These are phyloP conservation scores for Cephaloascus albidus DNA, from an alignment of 805 yeast genomes.

Conservation along the genomic window DNA sequence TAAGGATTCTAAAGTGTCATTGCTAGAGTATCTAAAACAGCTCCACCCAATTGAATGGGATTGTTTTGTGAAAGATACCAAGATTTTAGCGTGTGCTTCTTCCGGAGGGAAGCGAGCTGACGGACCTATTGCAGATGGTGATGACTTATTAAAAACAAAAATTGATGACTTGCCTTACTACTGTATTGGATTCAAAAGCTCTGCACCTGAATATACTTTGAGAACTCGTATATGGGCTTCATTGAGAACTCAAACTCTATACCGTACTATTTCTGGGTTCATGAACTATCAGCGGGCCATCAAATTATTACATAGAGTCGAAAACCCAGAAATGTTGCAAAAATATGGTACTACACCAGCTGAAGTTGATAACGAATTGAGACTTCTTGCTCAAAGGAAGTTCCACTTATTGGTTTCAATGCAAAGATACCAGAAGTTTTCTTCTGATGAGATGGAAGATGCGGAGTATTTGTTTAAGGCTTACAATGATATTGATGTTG, in stretches of 20 bases:
- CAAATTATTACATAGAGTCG: slow-evolving; percentile 57
- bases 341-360: slow-evolving; percentile 6
- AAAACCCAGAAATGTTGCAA: slow-evolving; percentile 45
- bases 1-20: slow-evolving; percentile 36
- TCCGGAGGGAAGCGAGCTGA: not conserved
- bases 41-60: slow-evolving; percentile 75
- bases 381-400: slow-evolving; percentile 59
- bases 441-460: slow-evolving; percentile 56
- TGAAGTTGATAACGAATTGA: slow-evolving; percentile 1
- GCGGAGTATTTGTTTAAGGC: slow-evolving; percentile 58
- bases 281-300: slow-evolving; percentile 72
- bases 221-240: slow-evolving; percentile 88
- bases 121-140: not conserved
- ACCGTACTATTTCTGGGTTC: slow-evolving; percentile 77
- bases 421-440: slow-evolving; percentile 72
- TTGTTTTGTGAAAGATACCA: slow-evolving; percentile 69
- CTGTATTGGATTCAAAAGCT: slow-evolving; percentile 62
- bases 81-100: slow-evolving; percentile 18
- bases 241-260: slow-evolving; percentile 72
- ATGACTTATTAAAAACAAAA: slow-evolving; percentile 21
- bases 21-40: slow-evolving; percentile 72
- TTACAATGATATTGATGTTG: slow-evolving; percentile 57
- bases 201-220: slow-evolving; percentile 52
- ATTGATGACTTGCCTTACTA: slow-evolving; percentile 61
- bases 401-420: slow-evolving; percentile 76